Base-by-base conservation (phyloP, 768 basidiomycete genomes). In the Naganishia vishniacii region DNA sequence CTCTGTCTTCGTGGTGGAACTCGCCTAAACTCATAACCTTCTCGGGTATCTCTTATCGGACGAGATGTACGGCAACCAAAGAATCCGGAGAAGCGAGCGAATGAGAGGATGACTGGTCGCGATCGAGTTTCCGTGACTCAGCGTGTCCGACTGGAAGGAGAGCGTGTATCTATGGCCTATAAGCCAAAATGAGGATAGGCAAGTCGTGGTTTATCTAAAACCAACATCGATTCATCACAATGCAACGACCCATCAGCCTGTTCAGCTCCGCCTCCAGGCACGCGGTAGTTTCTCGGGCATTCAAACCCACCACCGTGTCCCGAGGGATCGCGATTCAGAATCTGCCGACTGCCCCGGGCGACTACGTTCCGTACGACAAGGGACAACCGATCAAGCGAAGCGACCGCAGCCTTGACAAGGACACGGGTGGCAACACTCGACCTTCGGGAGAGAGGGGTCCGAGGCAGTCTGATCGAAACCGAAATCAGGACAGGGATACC, bases 281-380 rank as follows among this genome's bases (percentile, higher is more conserved):
- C 53, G 31, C 34, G 28, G 23, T 37, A 23, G 53, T 26, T 16
- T 37, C 53, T 29, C 53, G 53, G 23, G 34, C 53, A 13, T 40
- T 56, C 37, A 56, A 56, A 37, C 34, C 53, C 53, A 20, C 40
- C 53, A 26, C 37, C 34, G 20, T 34, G 20, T 20, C 34, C 53
- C 53, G 53, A 4, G 53, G 53, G 9, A 56, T 56, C 20, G 53
- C 53, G 12, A 41, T 56, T 23, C 34, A 56, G 9, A 26, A 56
- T 23, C 20, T 56, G n/a, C 53, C 53, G 15, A 56, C 53, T 3
- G 32, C 53, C 15, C 53, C 53, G 9, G 53, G 53, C 18, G 53
- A 56, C 34, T 56, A 56, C 53, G 25, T 56, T 23, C 53, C 32
- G 34, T 56, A 56, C 53, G 37, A 56, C 53, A 56, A 56, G 53